These are phyloP conservation scores for Trichocomaceae sp. DNA, from an alignment of 2,329 filamentous ascomycete species.

Conservation along the genomic window DNA sequence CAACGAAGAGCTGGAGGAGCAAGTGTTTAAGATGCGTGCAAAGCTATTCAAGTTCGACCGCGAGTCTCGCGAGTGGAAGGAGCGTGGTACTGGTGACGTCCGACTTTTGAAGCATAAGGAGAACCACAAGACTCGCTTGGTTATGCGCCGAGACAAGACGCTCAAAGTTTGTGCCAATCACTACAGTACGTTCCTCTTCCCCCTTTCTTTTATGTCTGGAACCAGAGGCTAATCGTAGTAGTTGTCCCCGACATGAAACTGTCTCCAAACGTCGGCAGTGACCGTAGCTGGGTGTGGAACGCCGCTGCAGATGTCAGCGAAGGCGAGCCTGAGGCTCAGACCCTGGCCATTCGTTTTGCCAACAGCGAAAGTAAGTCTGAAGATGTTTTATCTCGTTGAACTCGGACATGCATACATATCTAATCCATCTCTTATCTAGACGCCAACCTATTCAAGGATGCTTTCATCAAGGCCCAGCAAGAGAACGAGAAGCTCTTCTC, in stretches of 20 bases:
- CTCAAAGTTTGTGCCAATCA: constrained; percentile 99
- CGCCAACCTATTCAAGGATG: constrained; percentile 95
- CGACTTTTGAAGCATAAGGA: constrained; percentile 97
- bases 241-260: constrained; percentile 99
- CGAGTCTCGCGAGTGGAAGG: constrained; percentile 94
- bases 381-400: no score
- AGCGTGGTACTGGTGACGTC: constrained; percentile 94
- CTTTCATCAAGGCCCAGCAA: constrained; percentile 93
- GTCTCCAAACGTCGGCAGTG: constrained; percentile 92
- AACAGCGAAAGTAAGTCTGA: constrained; percentile 82
- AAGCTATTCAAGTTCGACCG: constrained; percentile 99
- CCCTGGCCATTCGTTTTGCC: constrained; percentile 92
- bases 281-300: constrained; percentile 99
- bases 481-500: constrained; percentile 86
- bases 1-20: constrained; percentile 96
- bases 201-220: neutral
- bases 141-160: constrained; percentile 99
- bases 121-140: constrained; percentile 92
- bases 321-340: constrained; percentile 93
- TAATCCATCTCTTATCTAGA: constrained; percentile 47
- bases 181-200: constrained; percentile 63
- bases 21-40: constrained; percentile 98
- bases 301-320: constrained; percentile 95
- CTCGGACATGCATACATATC: neutral
- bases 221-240: constrained; percentile 29